These are phyloP conservation scores for Vigna angularis DNA, from an alignment of 306 rosid genomes.

Conservation along the genomic window DNA sequence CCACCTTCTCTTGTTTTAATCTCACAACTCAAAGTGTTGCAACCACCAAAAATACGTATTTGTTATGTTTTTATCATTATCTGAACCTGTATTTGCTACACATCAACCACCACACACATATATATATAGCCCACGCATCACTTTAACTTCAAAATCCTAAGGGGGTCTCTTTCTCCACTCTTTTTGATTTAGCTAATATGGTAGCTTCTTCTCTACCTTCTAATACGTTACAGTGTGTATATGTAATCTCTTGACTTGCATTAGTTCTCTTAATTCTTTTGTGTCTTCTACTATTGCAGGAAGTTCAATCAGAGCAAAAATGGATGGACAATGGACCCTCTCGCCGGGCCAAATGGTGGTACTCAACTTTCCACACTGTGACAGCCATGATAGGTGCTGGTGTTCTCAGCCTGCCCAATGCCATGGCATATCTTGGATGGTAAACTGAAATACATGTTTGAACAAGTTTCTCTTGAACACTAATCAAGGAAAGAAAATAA, in stretches of 20 bases:
- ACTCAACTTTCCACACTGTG: conserved; percentile 91
- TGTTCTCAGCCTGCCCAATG: conserved; percentile 89
- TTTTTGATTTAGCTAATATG: conserved; percentile 53
- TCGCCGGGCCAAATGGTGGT: conserved; percentile 92
- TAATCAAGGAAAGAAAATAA: too few species aligned
- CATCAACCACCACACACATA: conserved; percentile 38
- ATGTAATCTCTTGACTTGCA: background rate
- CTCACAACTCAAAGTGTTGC: conserved; percentile 5
- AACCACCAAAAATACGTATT: background rate
- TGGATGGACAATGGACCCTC: conserved; percentile 61
- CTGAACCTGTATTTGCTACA: conserved; percentile 31
- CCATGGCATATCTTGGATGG: conserved; percentile 98
- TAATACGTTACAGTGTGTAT: conserved; percentile 35
- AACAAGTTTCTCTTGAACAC: too few species aligned
- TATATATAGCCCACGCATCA: conserved; percentile 43
- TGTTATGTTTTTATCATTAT: conserved; percentile 35
- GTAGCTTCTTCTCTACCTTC: conserved; percentile 60
- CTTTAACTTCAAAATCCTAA: conserved; percentile 41
- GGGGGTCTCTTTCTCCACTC: conserved; percentile 37
- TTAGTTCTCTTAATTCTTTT: conserved; percentile 3
- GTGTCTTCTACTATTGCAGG: conserved; percentile 47
- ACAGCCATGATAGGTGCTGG: conserved; percentile 98
- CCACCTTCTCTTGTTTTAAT: conserved; percentile 14
- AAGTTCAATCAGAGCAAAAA: conserved; percentile 54
- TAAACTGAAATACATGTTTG: conserved; percentile 35